phyloP scores from a whole-genome alignment of 495 filamentous ascomycete genomes.

The Aspergillus homomorphus region DNA sequence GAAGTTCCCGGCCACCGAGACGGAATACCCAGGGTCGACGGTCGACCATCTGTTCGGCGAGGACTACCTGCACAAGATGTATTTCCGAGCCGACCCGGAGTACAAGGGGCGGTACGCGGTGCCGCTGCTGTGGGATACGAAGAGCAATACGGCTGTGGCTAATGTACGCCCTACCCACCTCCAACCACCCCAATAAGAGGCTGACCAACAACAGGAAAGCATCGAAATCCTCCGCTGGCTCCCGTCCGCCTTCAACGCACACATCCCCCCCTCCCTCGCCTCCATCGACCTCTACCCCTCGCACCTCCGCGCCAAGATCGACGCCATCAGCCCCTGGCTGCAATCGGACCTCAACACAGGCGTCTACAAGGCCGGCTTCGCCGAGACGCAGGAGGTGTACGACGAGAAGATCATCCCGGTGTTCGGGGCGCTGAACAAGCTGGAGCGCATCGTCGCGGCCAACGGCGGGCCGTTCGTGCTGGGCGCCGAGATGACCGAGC shows the following conservation, averaged over 20 bases:
- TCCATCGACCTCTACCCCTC: slow-evolving; percentile 45
- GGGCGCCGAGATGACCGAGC: slow-evolving; percentile 44
- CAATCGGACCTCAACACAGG: slow-evolving; percentile 45
- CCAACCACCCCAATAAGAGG: not conserved
- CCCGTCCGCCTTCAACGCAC: slow-evolving; percentile 43
- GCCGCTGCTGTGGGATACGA: slow-evolving; percentile 57
- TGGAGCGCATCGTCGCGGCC: slow-evolving; percentile 43
- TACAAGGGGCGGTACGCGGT: slow-evolving; percentile 55
- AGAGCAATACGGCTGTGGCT: slow-evolving; percentile 44
- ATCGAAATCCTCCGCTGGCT: slow-evolving; percentile 51
- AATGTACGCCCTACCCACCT: slow-evolving; percentile 31
- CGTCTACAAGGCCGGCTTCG: slow-evolving; percentile 57
- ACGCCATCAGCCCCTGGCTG: slow-evolving; percentile 44
- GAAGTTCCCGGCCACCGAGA: slow-evolving; percentile 45
- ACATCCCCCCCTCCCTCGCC: slow-evolving; percentile 30
- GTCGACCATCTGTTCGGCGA: slow-evolving; percentile 49
- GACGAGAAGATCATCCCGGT: slow-evolving; percentile 40
- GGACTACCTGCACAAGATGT: slow-evolving; percentile 50
- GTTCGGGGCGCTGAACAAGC: slow-evolving; percentile 51
- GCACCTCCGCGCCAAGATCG: slow-evolving; percentile 40
- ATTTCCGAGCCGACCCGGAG: slow-evolving; percentile 47
- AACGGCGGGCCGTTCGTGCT: slow-evolving; percentile 49
- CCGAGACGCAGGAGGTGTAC: slow-evolving; percentile 45
- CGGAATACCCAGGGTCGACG: slow-evolving; percentile 50
- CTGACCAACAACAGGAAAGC: slow-evolving; percentile 35